Evolutionary conservation across 352 stramenopile species (phyloP).

Genomic region (Lagenidium giganteum): DNA sequence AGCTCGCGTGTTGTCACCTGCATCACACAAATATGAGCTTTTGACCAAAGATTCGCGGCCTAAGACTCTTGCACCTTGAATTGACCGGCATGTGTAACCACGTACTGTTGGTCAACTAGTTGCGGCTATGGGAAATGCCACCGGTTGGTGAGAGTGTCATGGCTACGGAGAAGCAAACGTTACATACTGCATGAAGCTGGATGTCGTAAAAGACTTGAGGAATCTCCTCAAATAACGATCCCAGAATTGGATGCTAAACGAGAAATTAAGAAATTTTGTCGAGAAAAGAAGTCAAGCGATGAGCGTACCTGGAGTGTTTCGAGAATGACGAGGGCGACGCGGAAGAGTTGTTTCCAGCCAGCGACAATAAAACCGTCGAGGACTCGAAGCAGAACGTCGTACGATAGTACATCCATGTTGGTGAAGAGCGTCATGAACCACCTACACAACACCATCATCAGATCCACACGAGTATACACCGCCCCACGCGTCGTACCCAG

Average conservation of each 20-base stretch:
- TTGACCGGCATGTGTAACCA: conserved; percentile 18
- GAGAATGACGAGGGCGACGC: conserved; percentile 53
- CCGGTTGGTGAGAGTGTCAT: not conserved
- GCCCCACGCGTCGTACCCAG: conserved; percentile 25
- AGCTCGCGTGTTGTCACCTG: conserved; percentile 8
- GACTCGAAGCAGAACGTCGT: conserved; percentile 50
- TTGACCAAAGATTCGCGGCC: too few species aligned
- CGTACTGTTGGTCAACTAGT: conserved; percentile 15
- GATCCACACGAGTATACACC: not conserved
- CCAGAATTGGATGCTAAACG: conserved; percentile 41
- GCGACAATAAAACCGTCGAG: conserved; percentile 65
- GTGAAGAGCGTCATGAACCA: conserved; percentile 84
- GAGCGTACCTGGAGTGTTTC: conserved; percentile 34
- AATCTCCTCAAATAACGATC: conserved; percentile 64
- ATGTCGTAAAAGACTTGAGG: conserved; percentile 75
- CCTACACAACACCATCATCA: conserved; percentile 18
- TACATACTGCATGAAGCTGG: conserved; percentile 45
- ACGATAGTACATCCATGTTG: conserved; percentile 66
- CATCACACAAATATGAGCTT: conserved; percentile 1
- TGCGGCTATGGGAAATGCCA: conserved; percentile 18
- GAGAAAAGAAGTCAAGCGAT: not conserved
- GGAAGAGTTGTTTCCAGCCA: conserved; percentile 72
- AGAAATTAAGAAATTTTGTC: not conserved
- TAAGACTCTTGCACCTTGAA: conserved; percentile 27
- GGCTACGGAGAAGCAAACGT: not conserved